Base-by-base conservation (phyloP, 177 flowering plant genomes). In the Vitis hybrid region DNA sequence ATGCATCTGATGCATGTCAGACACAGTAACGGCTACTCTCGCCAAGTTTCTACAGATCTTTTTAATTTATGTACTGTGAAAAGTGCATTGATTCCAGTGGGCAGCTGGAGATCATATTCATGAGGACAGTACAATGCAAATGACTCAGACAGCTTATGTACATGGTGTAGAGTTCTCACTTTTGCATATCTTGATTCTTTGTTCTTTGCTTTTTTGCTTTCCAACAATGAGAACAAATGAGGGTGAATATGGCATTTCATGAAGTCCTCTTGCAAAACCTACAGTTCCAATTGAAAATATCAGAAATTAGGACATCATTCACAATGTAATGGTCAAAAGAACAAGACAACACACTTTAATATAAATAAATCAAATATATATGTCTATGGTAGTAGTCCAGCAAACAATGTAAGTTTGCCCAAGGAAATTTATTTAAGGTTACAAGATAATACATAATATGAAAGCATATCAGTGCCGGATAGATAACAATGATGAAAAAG, bases 241-340 rank as follows among this genome's bases (percentile, higher is more conserved):
- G 90, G 80, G 70, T 75, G 86, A 61, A 93, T 78, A 71, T 88
- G 84, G 67, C 97, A 93, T 74, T 84, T 88, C 73, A 91, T 86
- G 77, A 96, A 87, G 78, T 96, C 97, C 76, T 96, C 97, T 76
- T 83, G 81, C 81, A 96, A 68, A 78, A 96, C 93, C 98, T 96
- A 76, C 82, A 83, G 1, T 19, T 18, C 45, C 45, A 39, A 53
- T 68, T 22, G 39, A 16, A 61, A 49, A 45, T 65, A 26, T 65
- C 6, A 31, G 50, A 12, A 5, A 50, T n/a, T 50, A 49, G 59
- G 59, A 58, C 18, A 39, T 39, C 8, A 39, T 39, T 6, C 45
- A 39, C 45, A 5, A 7, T 39, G 45, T 39, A 39, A 39, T 39
- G 45, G 9, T 39, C 15, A 2, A 48, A 29, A 51, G 13, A 58